Percentiles rank a stretch among this genome's conserved stretches.
phyloP scores from a whole-genome alignment of 768 basidiomycete species.

The Trametes meyenii region DNA sequence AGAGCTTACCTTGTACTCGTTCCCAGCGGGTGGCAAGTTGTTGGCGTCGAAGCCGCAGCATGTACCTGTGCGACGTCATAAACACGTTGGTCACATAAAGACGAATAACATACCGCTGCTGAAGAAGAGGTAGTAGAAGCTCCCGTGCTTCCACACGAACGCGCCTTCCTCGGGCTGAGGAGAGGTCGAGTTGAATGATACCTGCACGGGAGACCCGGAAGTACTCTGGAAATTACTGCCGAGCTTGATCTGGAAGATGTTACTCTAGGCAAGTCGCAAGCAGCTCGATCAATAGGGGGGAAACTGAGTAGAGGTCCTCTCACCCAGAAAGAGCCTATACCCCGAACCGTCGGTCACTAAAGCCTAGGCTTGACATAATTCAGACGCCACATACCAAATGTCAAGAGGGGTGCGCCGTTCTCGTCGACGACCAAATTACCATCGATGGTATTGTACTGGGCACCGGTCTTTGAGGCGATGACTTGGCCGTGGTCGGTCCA shows the following conservation, averaged over 20 bases:
- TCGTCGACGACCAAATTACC: conserved; percentile 26
- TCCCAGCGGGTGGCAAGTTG: conserved; percentile 22
- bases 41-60: conserved; percentile 23
- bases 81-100: neutral
- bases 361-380: no score
- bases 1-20: conserved; percentile 28
- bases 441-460: conserved; percentile 27
- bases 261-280: conserved; percentile 9
- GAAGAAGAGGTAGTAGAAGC: conserved; percentile 27
- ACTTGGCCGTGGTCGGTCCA: conserved; percentile 32
- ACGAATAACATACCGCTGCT: conserved; percentile 19
- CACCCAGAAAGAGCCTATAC: conserved; percentile 23
- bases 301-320: neutral
- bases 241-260: conserved; percentile 20
- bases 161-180: conserved; percentile 23
- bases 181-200: conserved; percentile 21
- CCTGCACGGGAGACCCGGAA: conserved; percentile 10
- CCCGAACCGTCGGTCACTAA: neutral
- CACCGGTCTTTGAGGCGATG: conserved; percentile 21
- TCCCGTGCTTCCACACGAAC: conserved; percentile 24
- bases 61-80: neutral
- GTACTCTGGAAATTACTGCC: conserved; percentile 11
- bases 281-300: neutral
- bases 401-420: conserved; percentile 21
- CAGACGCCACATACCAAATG: conserved; percentile 22